Percentiles rank a stretch among this genome's conserved stretches.
Conservation (phyloP, 163 green algal genomes). For the Chlamydomonas reinhardtii region DNA sequence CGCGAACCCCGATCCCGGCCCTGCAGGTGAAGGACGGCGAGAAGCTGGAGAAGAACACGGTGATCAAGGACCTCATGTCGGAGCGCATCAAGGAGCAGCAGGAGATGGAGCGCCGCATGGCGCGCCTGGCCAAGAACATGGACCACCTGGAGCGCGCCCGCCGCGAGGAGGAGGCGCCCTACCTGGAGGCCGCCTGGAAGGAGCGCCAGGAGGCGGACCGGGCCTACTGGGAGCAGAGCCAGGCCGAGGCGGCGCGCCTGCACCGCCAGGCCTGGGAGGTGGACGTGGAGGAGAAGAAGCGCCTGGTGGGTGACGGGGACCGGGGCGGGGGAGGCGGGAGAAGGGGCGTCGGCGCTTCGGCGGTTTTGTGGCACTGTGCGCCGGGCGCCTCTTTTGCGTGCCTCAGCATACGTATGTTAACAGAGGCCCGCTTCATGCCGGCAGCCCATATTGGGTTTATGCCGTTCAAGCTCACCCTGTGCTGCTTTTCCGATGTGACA, state of each 20-base stretch:
- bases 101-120: constrained; percentile 91
- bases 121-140: constrained; percentile 82
- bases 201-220: constrained; percentile 50
- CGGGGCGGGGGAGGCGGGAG: neutral
- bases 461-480: too few species aligned
- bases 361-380: too few species aligned
- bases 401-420: too few species aligned
- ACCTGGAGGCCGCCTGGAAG: constrained; percentile 78
- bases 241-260: constrained; percentile 53
- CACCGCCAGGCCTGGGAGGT: constrained; percentile 88
- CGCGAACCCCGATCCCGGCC: neutral
- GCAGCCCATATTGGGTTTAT: too few species aligned
- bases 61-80: constrained; percentile 74
- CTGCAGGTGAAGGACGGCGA: constrained; percentile 80
- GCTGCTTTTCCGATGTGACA: too few species aligned
- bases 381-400: too few species aligned
- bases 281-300: constrained; percentile 89
- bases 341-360: too few species aligned
- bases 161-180: constrained; percentile 91
- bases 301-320: constrained; percentile 59
- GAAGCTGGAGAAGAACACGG: constrained; percentile 81
- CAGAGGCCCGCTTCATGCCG: too few species aligned
- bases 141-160: constrained; percentile 96
- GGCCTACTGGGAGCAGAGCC: constrained; percentile 60
- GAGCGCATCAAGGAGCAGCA: constrained; percentile 86